phyloP scores from a whole-genome alignment of 1,139 yeast species.

The Pichia inconspicua region DNA sequence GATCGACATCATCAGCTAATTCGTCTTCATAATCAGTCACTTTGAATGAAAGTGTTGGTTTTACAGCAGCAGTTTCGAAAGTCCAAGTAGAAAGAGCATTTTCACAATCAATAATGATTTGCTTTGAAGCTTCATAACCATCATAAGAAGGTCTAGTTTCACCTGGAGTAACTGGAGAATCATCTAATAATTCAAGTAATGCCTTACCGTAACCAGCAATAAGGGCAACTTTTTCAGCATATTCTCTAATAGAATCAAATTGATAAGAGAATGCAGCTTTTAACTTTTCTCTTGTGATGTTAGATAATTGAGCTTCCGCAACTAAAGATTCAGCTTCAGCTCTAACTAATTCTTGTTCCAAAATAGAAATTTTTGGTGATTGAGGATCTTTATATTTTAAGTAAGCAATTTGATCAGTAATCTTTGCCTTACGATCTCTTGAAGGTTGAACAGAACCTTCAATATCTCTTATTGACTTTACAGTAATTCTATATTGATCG shows the following conservation, averaged over 20 bases:
- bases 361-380: constrained; percentile 70
- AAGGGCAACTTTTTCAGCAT: constrained; percentile 75
- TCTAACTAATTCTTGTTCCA: constrained; percentile 83
- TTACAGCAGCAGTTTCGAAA: constrained; percentile 69
- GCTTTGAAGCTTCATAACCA: constrained; percentile 82
- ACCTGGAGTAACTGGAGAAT: constrained; percentile 83
- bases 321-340: constrained; percentile 88
- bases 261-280: constrained; percentile 81
- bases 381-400: constrained; percentile 79
- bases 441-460: constrained; percentile 86
- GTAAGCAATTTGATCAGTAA: constrained; percentile 77
- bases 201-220: constrained; percentile 90
- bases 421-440: constrained; percentile 77
- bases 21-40: constrained; percentile 62
- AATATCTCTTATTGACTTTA: constrained; percentile 74
- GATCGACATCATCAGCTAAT: constrained; percentile 35
- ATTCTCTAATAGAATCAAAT: constrained; percentile 75
- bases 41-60: constrained; percentile 73
- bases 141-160: constrained; percentile 85
- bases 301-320: constrained; percentile 84
- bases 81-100: constrained; percentile 81
- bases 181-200: constrained; percentile 71
- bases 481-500: constrained; percentile 77
- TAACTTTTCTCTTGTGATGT: constrained; percentile 79
- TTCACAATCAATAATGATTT: constrained; percentile 79